Evolutionary conservation across 2,329 filamentous ascomycete genomes (phyloP), one percentile per base, ranked within the genome.

Genomic region (Aspergillus phoenicis): DNA sequence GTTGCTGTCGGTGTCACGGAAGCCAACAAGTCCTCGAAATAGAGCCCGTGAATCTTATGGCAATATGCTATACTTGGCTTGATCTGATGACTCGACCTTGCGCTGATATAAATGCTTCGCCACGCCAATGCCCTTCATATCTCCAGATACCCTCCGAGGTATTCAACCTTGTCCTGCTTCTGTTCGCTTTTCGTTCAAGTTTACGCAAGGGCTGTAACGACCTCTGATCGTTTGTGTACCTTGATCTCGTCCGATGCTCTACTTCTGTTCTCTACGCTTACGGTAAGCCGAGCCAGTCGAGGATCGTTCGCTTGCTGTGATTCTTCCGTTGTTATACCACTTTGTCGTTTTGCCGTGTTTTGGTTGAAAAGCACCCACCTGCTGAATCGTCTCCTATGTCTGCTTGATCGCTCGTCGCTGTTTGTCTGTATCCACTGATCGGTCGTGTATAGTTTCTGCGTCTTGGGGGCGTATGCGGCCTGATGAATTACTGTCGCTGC

Each of bases 1-100:
- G 76, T 85, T 64, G 80, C 77, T 55, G 80, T 83, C 56, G 76
- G 79, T 68, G 77, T 84, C 65, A 79, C 76, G 61, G 68, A 77
- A 57, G 64, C 61, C 62, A 70, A 70, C 58, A 69, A 70, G 60
- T 63, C 64, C 58, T 30, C 28, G 28, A 47, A 6, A 15, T 55
- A 17, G 33, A 52, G 41, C 20, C 36, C 8, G 20, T 38, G 43
- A 36, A 7, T n/a, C 47, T n/a, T 52, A 11, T 28, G 51, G 20
- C 30, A 33, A 24, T 13, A 36, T 28, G 24, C 47, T 26, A 38
- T 43, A 22, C n/a, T 36, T 63, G 39, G 28, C 52, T 30, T 55
- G 52, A 43, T 45, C 53, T 43, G 43, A 56, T 45, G 39, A 56
- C 10, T 28, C 53, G 53, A 56, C 53, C 41, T 56, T 13, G 53